phyloP scores from a whole-genome alignment of 2,329 filamentous ascomycete genomes.

The Phialocephala subalpina region DNA sequence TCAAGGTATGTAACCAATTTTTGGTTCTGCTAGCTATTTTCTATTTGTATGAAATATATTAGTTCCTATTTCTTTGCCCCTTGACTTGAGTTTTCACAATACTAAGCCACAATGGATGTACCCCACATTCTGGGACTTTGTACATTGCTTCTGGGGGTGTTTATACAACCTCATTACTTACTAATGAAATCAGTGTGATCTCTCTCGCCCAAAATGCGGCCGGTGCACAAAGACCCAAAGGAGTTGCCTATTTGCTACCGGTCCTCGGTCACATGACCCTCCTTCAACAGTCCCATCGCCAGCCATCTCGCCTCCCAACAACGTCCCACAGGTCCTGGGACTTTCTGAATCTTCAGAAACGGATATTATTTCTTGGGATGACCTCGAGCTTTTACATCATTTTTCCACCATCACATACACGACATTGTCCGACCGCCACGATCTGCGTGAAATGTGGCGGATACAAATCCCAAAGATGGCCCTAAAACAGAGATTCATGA shows the following conservation, averaged over 20 bases:
- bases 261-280: neutral
- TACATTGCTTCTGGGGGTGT: no score
- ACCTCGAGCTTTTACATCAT: slow-evolving; percentile 19
- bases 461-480: slow-evolving; percentile 14
- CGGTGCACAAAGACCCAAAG: slow-evolving; percentile 13
- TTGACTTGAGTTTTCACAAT: no score
- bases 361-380: slow-evolving; percentile 1
- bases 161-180: no score
- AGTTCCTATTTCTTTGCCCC: no score
- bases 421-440: slow-evolving; percentile 6
- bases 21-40: no score
- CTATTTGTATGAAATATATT: no score
- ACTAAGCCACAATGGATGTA: no score
- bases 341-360: neutral
- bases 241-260: neutral
- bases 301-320: neutral
- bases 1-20: no score
- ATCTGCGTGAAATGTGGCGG: slow-evolving; percentile 12
- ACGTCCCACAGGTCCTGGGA: neutral
- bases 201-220: slow-evolving; percentile 3
- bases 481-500: slow-evolving; percentile 10
- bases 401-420: slow-evolving; percentile 11
- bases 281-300: neutral
- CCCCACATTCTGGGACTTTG: neutral
- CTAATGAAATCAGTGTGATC: slow-evolving; percentile 15